Percentiles rank a stretch among this genome's conserved stretches.
These are phyloP conservation scores for Fistulinella prunicolor DNA, from an alignment of 768 basidiomycete genomes.

Conservation along the genomic window DNA sequence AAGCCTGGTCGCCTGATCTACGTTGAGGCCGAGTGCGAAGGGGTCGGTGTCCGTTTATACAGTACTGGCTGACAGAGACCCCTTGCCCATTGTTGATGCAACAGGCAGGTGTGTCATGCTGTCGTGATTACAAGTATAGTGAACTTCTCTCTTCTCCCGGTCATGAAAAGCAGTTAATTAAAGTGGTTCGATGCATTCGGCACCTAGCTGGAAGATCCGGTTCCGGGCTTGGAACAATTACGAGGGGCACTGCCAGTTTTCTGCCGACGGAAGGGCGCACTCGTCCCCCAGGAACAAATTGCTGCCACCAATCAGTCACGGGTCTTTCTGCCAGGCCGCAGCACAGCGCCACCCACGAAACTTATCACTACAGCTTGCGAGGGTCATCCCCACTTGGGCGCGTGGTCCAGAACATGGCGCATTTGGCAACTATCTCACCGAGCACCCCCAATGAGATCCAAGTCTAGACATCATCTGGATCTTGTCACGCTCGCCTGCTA, in stretches of 20 bases:
- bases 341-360: slow-evolving; percentile 13
- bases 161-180: slow-evolving; percentile 16
- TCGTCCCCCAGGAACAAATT: slow-evolving; percentile 26
- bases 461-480: slow-evolving; percentile 21
- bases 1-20: slow-evolving; percentile 21
- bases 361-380: slow-evolving; percentile 10
- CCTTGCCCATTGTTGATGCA: slow-evolving; percentile 21
- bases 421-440: slow-evolving; percentile 39
- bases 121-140: slow-evolving; percentile 13
- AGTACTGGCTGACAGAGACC: slow-evolving; percentile 17
- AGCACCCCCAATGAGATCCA: slow-evolving; percentile 31
- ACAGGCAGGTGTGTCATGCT: slow-evolving; percentile 11
- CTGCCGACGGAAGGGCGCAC: slow-evolving; percentile 19
- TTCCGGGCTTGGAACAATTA: slow-evolving; percentile 29
- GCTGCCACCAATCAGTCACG: slow-evolving; percentile 30
- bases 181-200: slow-evolving; percentile 30
- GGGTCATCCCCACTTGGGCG: slow-evolving; percentile 23
- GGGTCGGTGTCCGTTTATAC: slow-evolving; percentile 13
- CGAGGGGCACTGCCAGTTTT: slow-evolving; percentile 28
- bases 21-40: slow-evolving; percentile 6
- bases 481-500: slow-evolving; percentile 22
- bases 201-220: slow-evolving; percentile 33
- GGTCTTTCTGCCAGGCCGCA: slow-evolving; percentile 16
- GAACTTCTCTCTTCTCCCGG: slow-evolving; percentile 18
- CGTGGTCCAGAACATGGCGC: slow-evolving; percentile 31